Conservation (phyloP, 139 green algal species). For the Micractinium conductrix region DNA sequence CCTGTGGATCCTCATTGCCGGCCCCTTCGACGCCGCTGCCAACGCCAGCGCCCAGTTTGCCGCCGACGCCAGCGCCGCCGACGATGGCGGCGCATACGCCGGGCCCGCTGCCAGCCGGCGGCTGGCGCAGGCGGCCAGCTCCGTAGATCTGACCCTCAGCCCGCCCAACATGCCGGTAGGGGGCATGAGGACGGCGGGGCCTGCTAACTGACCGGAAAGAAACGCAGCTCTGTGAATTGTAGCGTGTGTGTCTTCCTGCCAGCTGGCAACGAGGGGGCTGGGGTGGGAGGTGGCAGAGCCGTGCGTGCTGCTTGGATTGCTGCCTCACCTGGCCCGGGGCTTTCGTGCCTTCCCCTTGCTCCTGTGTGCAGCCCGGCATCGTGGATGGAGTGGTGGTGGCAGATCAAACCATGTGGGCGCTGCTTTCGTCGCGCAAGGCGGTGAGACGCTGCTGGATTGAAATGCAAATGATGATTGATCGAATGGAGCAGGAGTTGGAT, state of each 20-base stretch:
- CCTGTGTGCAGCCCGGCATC: neutral
- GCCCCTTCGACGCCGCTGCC: neutral
- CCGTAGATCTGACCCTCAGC: neutral
- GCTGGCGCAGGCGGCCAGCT: neutral
- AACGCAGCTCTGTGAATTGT: too few relatives aligned
- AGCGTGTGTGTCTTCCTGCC: neutral
- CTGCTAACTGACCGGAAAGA: too few relatives aligned
- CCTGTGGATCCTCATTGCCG: neutral
- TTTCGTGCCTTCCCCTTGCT: neutral
- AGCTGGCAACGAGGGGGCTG: too few relatives aligned
- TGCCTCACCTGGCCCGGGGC: neutral
- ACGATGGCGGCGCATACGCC: neutral
- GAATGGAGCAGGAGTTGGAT: too few relatives aligned
- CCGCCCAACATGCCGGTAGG: neutral
- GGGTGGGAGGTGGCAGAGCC: too few relatives aligned
- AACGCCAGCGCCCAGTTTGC: neutral
- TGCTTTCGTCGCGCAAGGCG: neutral
- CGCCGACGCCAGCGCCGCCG: neutral
- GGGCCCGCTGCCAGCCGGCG: neutral
- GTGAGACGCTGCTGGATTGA: too few relatives aligned
- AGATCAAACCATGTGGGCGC: conserved; percentile 7
- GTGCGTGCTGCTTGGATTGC: neutral
- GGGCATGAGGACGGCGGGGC: neutral
- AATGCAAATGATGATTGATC: too few relatives aligned
- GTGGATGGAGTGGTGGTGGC: conserved; percentile 17